Base-by-base conservation (phyloP, 192 early-diverging fungal species). In the Gryganskiella cystojenkinii region DNA sequence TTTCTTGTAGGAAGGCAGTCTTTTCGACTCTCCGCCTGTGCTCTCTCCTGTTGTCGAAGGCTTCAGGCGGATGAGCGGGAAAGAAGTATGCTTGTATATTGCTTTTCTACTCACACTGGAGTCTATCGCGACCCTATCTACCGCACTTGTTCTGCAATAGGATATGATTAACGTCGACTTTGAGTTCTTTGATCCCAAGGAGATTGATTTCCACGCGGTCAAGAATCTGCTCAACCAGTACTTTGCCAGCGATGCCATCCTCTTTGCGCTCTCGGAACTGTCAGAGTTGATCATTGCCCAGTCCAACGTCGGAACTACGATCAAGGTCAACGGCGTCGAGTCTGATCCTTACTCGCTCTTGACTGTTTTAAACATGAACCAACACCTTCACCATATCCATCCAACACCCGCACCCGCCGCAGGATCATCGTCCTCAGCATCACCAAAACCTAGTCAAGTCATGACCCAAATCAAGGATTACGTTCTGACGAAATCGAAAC, bases 171-270 rank as follows among this genome's bases (percentile, higher is more conserved):
- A 98, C 74, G 92, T 98, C 5, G 95, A 98, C 67, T 97, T 98
- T 83, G 97, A 98, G 69, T 99, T 98, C 78, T 96, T 94, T 82
- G 93, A 95, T 58, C 92, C 93, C n/a, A 86, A 91, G 64, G 85
- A 88, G 34, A 87, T 89, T 30, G 97, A 99, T 80, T 99, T 93
- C 64, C 95, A 96, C 70, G 91, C 94, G 5, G 83, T 96, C 69
- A 99, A 99, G 79, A 88, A 89, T 30, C 85, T 99, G n/a, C 70
- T 98, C 17, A 75, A 64, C 42, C 91, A 92, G 64, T 83, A 91
- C 10, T 96, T 99, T 58, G 87, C 88, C 30, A 88, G 92, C 64
- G 95, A 97, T 71, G 71, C 90, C 25, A 92, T 94, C 47, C 70
- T 90, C 20, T 90, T 99, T 56, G 78, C 86, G 15, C 33, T 94